Conservation (phyloP, 805 yeast genomes). For the Sporopachydermia quercuum region DNA sequence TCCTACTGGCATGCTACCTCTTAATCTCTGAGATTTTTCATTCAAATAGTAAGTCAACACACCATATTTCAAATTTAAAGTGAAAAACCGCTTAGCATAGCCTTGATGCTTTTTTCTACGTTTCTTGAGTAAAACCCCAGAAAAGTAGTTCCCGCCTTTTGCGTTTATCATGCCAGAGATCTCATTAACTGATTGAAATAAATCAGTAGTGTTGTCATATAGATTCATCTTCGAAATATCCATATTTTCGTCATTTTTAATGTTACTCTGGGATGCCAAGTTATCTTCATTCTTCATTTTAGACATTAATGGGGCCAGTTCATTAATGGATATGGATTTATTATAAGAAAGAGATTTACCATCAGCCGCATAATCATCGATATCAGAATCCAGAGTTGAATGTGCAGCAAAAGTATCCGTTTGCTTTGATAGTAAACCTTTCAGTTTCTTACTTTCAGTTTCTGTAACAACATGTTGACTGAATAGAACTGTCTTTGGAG, state of each 20-base stretch:
- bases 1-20: conserved; percentile 86
- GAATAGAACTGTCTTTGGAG: conserved; percentile 68
- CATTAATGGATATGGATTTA: not conserved
- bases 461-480: conserved; percentile 25
- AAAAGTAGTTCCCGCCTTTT: conserved; percentile 56
- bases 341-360: not conserved
- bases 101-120: conserved; percentile 79
- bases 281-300: conserved; percentile 15
- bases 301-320: conserved; percentile 2
- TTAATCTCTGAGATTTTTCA: conserved; percentile 51
- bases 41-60: conserved; percentile 69
- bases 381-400: not conserved
- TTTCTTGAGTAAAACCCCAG: conserved; percentile 65
- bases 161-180: conserved; percentile 20
- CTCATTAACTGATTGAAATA: conserved; percentile 14
- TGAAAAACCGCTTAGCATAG: conserved; percentile 71
- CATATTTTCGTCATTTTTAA: too few relatives aligned
- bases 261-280: conserved; percentile 5
- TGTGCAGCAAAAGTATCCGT: not conserved
- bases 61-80: conserved; percentile 69
- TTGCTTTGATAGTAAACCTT: not conserved
- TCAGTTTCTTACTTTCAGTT: not conserved
- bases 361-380: not conserved
- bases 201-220: not conserved
- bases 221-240: too few relatives aligned